These are phyloP conservation scores for Verticillium nonalfalfae DNA, from an alignment of 2,329 filamentous ascomycete species.

Conservation along the genomic window DNA sequence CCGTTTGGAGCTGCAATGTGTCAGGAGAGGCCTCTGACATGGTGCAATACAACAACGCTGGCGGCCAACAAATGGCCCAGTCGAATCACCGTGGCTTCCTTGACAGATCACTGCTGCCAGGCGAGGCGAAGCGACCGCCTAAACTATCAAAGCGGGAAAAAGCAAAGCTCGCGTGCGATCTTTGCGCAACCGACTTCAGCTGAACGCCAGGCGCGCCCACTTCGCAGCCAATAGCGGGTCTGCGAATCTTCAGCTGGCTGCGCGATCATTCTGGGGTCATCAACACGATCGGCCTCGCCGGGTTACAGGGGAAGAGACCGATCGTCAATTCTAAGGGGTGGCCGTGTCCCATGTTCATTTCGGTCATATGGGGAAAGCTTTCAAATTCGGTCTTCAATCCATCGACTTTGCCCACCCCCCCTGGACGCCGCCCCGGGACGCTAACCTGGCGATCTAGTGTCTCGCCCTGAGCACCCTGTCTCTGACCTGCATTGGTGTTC, in stretches of 20 bases:
- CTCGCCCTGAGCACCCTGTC: neutral
- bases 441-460: neutral
- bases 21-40: neutral
- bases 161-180: neutral
- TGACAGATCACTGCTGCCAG: neutral
- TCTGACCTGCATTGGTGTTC: neutral
- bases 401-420: neutral
- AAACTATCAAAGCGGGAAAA: neutral
- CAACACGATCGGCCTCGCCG: neutral
- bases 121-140: neutral
- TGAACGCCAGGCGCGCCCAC: neutral
- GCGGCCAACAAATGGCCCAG: neutral
- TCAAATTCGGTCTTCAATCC: neutral
- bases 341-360: slow-evolving; percentile 1
- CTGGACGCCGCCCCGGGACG: neutral
- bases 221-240: neutral
- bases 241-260: neutral
- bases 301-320: neutral
- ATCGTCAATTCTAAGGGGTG: neutral
- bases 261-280: neutral
- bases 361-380: neutral
- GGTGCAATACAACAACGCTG: neutral
- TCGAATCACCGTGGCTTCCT: neutral
- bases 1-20: neutral
- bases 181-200: neutral